Evolutionary conservation across 2,329 filamentous ascomycete species (phyloP), one percentile per base, ranked within the genome.

Genomic region (Beauveria medogensis): DNA sequence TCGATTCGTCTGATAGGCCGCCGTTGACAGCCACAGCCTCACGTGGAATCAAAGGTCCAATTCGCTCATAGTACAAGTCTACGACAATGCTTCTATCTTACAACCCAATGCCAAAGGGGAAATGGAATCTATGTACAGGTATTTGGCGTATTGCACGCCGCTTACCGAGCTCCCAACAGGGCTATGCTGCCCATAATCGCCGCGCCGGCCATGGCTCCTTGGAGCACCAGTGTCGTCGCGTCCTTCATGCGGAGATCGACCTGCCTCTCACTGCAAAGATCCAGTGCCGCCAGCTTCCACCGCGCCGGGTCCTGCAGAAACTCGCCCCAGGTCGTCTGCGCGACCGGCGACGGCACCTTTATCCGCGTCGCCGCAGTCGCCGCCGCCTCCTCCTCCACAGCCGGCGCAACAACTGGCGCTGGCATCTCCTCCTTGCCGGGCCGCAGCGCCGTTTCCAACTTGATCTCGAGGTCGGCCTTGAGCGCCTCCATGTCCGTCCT

Each of bases 241-340:
- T 92, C 89, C 57, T 83, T 81, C 78, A 90, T 89, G 48, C 82
- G 82, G 63, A 91, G 68, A 54, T 81, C 77, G 67, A 91, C 76
- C 63, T 74, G 75, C 65, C 85, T 79, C 60, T 91, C 85, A 72
- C 88, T 90, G 73, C 81, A 83, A 18, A 91, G 72, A 64, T 91
- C 86, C 46, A 75, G 68, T 5, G 82, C 66, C 3, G 75, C 76
- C 7, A 77, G 74, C 66, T 75, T 79, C 78, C 83, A 85, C 63
- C 73, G 70, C 3, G 67, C 64, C 1, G 76, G 76, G 44, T 80
- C 73, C 16, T 69, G 63, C 9, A 82, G 63, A 18, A 74, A 65
- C 55, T 80, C 75, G 28, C 71, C 71, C 81, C 80, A 83, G 6
- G 73, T 68, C 47, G 67, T 50, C 20, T 46, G 20, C 16, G 6